phyloP scores from a whole-genome alignment of 768 basidiomycete species.

The Kockovaella imperatae region DNA sequence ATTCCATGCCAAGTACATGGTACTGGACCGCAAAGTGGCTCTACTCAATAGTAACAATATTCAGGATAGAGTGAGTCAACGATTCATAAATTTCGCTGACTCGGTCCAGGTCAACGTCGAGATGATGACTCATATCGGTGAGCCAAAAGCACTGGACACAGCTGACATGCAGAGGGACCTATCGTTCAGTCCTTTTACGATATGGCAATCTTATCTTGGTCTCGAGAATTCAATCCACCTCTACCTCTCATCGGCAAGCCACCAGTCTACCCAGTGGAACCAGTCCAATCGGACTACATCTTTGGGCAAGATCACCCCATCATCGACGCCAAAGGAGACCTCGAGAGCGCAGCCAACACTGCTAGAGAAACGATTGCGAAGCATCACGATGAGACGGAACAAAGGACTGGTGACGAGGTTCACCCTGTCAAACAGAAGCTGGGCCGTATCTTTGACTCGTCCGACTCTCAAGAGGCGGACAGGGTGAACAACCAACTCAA shows the following conservation, averaged over 20 bases:
- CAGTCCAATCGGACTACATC: slow-evolving; percentile 1
- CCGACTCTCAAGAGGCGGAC: slow-evolving; percentile 15
- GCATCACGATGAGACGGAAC: slow-evolving; percentile 15
- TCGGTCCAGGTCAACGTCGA: slow-evolving; percentile 19
- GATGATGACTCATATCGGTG: slow-evolving; percentile 56
- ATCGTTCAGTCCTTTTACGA: slow-evolving; percentile 62
- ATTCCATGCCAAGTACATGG: slow-evolving; percentile 60
- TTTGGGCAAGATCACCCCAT: slow-evolving; percentile 19
- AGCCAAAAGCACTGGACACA: neutral
- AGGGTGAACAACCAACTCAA: slow-evolving; percentile 46
- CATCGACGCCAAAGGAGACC: slow-evolving; percentile 13
- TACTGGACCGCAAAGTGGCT: slow-evolving; percentile 52
- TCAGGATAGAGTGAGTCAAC: slow-evolving; percentile 46
- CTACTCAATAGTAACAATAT: slow-evolving; percentile 61
- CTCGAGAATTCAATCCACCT: slow-evolving; percentile 29
- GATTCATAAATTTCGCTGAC: neutral
- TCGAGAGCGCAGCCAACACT: slow-evolving; percentile 5
- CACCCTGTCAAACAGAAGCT: slow-evolving; percentile 7
- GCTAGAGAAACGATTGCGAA: slow-evolving; percentile 16
- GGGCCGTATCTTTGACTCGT: slow-evolving; percentile 16
- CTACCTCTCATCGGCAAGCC: slow-evolving; percentile 13
- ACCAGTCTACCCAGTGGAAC: slow-evolving; percentile 7
- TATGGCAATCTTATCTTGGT: slow-evolving; percentile 57
- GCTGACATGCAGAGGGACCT: slow-evolving; percentile 50
- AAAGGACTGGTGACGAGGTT: slow-evolving; percentile 1